Base-by-base conservation (phyloP, 805 yeast species). In the Sungouiozyma ichnusensis region DNA sequence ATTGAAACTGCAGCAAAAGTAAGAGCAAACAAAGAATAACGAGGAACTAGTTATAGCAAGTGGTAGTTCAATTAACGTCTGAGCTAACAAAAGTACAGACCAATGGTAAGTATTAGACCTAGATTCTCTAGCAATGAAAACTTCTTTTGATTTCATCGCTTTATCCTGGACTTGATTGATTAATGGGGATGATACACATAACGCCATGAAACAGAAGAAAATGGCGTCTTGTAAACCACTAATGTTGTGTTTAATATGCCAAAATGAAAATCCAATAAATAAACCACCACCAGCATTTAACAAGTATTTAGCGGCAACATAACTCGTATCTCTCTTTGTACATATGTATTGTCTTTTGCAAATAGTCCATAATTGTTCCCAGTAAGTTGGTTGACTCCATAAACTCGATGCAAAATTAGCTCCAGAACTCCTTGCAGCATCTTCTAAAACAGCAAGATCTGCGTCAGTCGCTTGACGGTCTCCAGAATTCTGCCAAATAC, bases 71-170 rank as follows among this genome's bases (percentile, higher is more conserved):
- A 69, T 70, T 3, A 76, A 18, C 40, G 65, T 64, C 51, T 79
- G 79, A 8, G 81, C 63, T 20, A 79, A 37, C 38, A 79, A 53
- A 58, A 82, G 63, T 35, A 74, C 62, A 14, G 79, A 68, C 88
- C 88, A 82, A 53, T 79, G 82, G 65, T 74, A 82, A 14, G 85
- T 83, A 54, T 79, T 80, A 2, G 86, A 78, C 44, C 78, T 73
- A 16, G 78, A 68, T 54, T 82, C 92, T 54, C 90, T 72, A 11
- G 77, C 84, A 58, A 81, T 85, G 54, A 64, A 82, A 37, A 81
- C 63, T 43, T 77, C 81, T 53, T 87, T 71, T 16, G 79, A 68
- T 33, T 63, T 66, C 38, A 75, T 68, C 18, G 81, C 81, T 40
- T 72, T 69, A 27, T 72, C 78, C 56, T 79, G 83, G 41, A 77